Evolutionary conservation across 2,329 filamentous ascomycete genomes (phyloP).

Genomic region (Fusarium sacchari): DNA sequence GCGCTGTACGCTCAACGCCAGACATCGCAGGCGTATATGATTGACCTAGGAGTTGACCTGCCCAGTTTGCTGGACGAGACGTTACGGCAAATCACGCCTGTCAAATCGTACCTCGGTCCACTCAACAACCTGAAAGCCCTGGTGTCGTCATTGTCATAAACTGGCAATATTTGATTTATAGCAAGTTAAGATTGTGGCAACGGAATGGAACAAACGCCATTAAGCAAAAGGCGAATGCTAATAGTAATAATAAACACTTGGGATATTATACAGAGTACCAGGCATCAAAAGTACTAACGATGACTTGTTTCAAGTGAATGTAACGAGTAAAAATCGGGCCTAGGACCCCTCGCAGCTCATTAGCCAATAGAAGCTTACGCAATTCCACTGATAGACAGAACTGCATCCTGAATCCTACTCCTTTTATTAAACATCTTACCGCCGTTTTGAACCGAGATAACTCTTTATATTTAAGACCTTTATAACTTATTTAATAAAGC

Average conservation of each 20-base stretch:
- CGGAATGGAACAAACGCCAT: not conserved
- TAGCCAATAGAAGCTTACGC: not conserved
- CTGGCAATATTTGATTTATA: not conserved
- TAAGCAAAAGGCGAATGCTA: not conserved
- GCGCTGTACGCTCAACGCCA: slow-evolving; percentile 13
- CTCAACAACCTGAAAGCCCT: not conserved
- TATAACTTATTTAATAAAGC: no score
- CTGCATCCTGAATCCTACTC: not conserved
- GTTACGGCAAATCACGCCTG: not conserved
- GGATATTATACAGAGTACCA: not conserved
- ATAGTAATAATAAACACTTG: not conserved
- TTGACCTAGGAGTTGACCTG: slow-evolving; percentile 12
- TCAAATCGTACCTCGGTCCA: not conserved
- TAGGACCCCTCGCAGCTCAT: not conserved
- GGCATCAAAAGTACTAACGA: no score
- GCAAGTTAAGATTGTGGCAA: not conserved
- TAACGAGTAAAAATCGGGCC: not conserved
- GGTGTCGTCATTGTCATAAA: not conserved
- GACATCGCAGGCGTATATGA: slow-evolving; percentile 6
- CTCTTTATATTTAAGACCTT: no score
- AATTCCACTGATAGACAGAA: not conserved
- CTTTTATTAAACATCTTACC: not conserved
- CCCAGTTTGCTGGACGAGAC: slow-evolving; percentile 3
- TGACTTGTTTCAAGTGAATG: not conserved
- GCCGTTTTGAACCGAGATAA: not conserved